Conservation (phyloP, 306 rosid genomes). For the Luffa aegyptiaca region DNA sequence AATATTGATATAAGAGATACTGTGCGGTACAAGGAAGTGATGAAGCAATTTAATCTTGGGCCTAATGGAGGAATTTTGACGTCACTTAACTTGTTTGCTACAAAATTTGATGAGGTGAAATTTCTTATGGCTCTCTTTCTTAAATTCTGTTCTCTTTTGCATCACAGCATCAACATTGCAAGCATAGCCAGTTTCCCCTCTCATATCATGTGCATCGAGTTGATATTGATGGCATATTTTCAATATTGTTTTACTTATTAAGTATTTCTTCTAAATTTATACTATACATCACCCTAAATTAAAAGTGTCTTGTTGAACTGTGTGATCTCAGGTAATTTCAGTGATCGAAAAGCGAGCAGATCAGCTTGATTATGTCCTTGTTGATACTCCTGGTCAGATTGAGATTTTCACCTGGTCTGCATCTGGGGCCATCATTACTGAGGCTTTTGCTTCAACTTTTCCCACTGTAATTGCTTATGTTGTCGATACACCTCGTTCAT, state of each 20-base stretch:
- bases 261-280: background rate
- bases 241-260: background rate
- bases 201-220: background rate
- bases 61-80: conserved; percentile 96
- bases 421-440: conserved; percentile 91
- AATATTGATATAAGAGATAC: conserved; percentile 92
- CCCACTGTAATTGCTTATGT: conserved; percentile 79
- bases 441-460: conserved; percentile 98
- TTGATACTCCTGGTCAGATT: conserved; percentile 93
- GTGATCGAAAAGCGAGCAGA: conserved; percentile 78
- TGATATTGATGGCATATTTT: background rate
- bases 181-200: background rate
- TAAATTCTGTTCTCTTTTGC: background rate
- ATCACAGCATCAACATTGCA: background rate
- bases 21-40: conserved; percentile 85
- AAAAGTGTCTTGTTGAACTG: conserved; percentile 4
- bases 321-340: conserved; percentile 56
- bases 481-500: conserved; percentile 80
- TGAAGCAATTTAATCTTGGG: conserved; percentile 94
- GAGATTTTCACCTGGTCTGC: conserved; percentile 99
- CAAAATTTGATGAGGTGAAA: conserved; percentile 90
- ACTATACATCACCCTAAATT: background rate
- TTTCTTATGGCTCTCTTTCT: background rate
- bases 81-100: conserved; percentile 88
- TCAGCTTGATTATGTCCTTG: conserved; percentile 88